Evolutionary conservation across 1,284 basidiomycete genomes (phyloP).

Genomic region (Microbotryum scabiosae): DNA sequence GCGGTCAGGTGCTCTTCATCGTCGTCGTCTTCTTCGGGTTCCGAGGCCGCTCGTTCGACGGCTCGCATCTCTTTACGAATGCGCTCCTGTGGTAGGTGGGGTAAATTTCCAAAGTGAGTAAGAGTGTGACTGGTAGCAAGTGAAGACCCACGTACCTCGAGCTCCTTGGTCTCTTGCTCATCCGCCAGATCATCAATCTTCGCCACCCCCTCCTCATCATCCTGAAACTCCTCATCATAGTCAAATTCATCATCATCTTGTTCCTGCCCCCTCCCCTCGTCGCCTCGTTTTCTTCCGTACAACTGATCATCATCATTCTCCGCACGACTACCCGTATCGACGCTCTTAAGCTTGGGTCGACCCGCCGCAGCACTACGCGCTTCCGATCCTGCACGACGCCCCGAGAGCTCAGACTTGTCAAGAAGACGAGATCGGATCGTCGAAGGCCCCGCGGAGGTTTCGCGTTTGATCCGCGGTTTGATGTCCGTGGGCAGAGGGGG

Average conservation of each 20-base stretch:
- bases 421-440: slow-evolving; percentile 24
- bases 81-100: slow-evolving; percentile 52
- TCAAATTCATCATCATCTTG: slow-evolving; percentile 59
- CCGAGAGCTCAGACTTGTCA: slow-evolving; percentile 34
- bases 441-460: not conserved
- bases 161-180: slow-evolving; percentile 74
- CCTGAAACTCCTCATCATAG: slow-evolving; percentile 74
- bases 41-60: slow-evolving; percentile 63
- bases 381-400: slow-evolving; percentile 38
- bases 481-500: too few species aligned
- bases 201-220: slow-evolving; percentile 62
- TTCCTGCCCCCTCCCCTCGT: slow-evolving; percentile 15
- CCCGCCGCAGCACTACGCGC: not conserved
- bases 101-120: not conserved
- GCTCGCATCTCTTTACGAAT: slow-evolving; percentile 69
- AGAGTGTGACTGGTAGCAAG: not conserved
- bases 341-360: slow-evolving; percentile 15
- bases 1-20: slow-evolving; percentile 53
- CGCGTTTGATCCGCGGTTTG: not conserved
- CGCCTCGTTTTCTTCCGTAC: slow-evolving; percentile 13
- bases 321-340: slow-evolving; percentile 44
- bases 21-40: slow-evolving; percentile 60
- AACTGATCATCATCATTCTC: slow-evolving; percentile 42
- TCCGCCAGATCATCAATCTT: slow-evolving; percentile 58
- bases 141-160: slow-evolving; percentile 53